Evolutionary conservation across 495 filamentous ascomycete genomes (phyloP).

Genomic region (Talaromyces ruber): DNA sequence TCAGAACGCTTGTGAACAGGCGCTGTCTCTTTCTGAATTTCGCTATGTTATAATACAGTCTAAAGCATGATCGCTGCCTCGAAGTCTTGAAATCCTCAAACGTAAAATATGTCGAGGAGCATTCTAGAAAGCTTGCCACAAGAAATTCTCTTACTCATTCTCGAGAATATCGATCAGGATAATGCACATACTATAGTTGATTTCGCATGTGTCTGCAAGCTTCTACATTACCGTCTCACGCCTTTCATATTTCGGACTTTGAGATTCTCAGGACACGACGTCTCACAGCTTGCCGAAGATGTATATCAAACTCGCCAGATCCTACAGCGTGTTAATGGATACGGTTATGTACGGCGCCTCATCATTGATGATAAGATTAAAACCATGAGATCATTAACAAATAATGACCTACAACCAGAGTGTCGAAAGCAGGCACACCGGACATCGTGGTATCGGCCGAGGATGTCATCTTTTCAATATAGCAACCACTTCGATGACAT

Average conservation of each 20-base stretch:
- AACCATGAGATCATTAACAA: background rate
- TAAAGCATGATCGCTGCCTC: background rate
- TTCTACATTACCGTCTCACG: background rate
- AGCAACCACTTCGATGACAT: background rate
- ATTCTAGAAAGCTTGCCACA: background rate
- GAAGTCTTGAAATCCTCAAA: background rate
- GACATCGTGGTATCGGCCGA: background rate
- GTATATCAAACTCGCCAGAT: background rate
- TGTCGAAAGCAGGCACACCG: background rate
- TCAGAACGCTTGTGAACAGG: no score
- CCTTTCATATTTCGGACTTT: background rate
- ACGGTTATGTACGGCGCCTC: background rate
- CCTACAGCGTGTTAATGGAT: background rate
- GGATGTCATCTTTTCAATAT: background rate
- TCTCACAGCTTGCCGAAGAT: background rate
- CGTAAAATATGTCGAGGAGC: background rate
- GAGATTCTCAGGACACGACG: background rate
- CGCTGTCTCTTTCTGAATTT: no score
- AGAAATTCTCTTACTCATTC: background rate
- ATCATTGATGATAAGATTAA: background rate
- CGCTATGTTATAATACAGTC: no score
- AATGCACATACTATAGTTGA: background rate
- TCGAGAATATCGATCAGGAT: background rate
- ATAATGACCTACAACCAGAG: background rate
- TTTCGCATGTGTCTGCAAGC: background rate